Conservation (phyloP, 2,329 filamentous ascomycete genomes). For the Nemania abortiva region DNA sequence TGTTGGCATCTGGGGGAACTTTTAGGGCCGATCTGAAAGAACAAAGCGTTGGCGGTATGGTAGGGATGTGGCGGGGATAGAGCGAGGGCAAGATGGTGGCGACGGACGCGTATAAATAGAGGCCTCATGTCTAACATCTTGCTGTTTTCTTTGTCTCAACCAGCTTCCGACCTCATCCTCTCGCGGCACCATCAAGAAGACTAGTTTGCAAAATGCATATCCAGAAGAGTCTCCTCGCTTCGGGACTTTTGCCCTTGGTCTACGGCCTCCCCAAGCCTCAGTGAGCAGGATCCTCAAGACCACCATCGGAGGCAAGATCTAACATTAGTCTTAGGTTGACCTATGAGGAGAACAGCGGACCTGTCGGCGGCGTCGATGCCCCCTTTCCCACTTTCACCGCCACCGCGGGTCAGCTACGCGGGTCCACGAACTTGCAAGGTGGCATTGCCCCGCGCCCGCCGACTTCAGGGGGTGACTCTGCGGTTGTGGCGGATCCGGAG, state of each 20-base stretch:
- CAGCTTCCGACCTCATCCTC: slow-evolving; percentile 10
- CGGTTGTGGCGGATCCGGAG: slow-evolving; percentile 54
- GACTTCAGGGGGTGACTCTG: slow-evolving; percentile 54
- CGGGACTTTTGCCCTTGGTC: slow-evolving; percentile 35
- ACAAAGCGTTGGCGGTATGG: too few species aligned
- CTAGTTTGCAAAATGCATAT: slow-evolving; percentile 31
- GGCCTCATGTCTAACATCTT: background rate
- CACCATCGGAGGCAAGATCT: slow-evolving; percentile 10
- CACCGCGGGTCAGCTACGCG: slow-evolving; percentile 57
- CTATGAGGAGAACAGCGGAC: slow-evolving; percentile 58
- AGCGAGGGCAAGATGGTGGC: background rate
- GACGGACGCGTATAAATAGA: slow-evolving; percentile 26
- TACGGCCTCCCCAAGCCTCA: slow-evolving; percentile 39
- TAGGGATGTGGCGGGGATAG: background rate
- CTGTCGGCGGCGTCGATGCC: slow-evolving; percentile 57
- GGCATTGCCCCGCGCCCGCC: slow-evolving; percentile 55
- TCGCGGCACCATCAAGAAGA: background rate
- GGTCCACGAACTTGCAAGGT: slow-evolving; percentile 55
- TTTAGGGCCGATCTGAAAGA: too few species aligned
- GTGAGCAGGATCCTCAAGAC: slow-evolving; percentile 19
- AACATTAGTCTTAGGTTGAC: slow-evolving; percentile 51
- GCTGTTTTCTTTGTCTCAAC: background rate
- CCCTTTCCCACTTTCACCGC: slow-evolving; percentile 55
- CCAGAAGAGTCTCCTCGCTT: slow-evolving; percentile 31
- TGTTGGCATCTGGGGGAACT: too few species aligned